Evolutionary conservation across 2,329 filamentous ascomycete species (phyloP).

Genomic region (Coleophoma crateriformis): DNA sequence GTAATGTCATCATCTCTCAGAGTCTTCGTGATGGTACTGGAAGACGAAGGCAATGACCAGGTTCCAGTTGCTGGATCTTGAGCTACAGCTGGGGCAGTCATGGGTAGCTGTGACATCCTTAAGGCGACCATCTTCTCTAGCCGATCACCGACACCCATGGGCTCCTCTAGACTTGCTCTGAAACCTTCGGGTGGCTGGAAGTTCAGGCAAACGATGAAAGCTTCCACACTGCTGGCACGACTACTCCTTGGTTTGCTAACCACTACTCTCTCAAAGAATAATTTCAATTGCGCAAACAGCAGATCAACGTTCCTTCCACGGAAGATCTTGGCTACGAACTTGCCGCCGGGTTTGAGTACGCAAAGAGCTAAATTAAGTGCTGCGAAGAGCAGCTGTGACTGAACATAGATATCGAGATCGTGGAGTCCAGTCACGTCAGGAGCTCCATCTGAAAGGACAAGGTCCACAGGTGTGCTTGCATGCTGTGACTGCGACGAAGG

Average conservation of each 20-base stretch:
- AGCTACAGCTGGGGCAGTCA: conserved; percentile 35
- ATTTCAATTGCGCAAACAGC: conserved; percentile 86
- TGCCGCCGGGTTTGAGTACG: conserved; percentile 86
- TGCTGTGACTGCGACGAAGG: conserved; percentile 39
- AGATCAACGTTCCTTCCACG: conserved; percentile 91
- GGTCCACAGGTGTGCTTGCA: conserved; percentile 74
- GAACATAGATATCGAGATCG: conserved; percentile 96
- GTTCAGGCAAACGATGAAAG: conserved; percentile 91
- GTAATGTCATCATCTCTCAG: conserved; percentile 16
- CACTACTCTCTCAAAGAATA: conserved; percentile 81
- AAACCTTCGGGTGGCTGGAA: conserved; percentile 78
- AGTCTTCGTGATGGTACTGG: not conserved
- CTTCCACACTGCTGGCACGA: conserved; percentile 93
- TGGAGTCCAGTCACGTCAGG: conserved; percentile 96
- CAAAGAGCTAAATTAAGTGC: conserved; percentile 91
- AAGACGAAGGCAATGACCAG: conserved; percentile 28
- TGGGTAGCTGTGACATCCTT: conserved; percentile 32
- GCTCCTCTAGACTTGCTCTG: conserved; percentile 68
- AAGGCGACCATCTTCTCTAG: conserved; percentile 44
- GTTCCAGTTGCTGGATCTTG: conserved; percentile 39
- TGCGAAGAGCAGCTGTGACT: conserved; percentile 90
- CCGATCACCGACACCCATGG: conserved; percentile 59
- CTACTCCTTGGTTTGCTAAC: conserved; percentile 93
- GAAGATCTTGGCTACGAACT: conserved; percentile 98
- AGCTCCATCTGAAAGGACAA: conserved; percentile 92